A percentile compares a stretch with the other conserved stretches of the same genome.
These are phyloP conservation scores for Persicaria maculosa DNA, from an alignment of 148 eudicot genomes.

Conservation along the genomic window DNA sequence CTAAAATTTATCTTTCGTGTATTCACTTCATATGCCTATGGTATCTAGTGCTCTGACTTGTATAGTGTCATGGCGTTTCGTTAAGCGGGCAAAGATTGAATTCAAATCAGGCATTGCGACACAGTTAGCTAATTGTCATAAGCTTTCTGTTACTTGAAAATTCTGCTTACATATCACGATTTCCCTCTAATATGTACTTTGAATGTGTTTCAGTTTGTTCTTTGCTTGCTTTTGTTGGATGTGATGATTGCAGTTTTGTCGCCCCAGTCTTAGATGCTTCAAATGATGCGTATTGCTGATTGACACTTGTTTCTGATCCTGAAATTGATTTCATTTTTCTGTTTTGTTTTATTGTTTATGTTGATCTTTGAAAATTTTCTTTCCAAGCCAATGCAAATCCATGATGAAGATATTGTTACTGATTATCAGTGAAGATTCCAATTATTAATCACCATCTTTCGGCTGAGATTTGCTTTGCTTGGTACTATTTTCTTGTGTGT, in stretches of 20 bases:
- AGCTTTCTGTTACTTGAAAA: not conserved
- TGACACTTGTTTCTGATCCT: slow-evolving; percentile 17
- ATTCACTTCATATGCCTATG: not conserved
- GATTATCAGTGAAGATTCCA: slow-evolving; percentile 23
- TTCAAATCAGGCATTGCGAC: not conserved
- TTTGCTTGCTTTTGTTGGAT: not conserved
- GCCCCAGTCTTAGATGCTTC: slow-evolving; percentile 29
- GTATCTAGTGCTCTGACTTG: not conserved
- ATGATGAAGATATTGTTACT: slow-evolving; percentile 18
- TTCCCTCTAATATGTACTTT: too few relatives aligned
- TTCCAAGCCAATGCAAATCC: slow-evolving; percentile 12
- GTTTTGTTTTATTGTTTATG: too few relatives aligned
- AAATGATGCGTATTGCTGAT: slow-evolving; percentile 19
- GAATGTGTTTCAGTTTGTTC: too few relatives aligned
- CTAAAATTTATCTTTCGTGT: not conserved
- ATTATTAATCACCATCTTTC: slow-evolving; percentile 31
- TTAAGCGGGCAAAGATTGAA: slow-evolving; percentile 1
- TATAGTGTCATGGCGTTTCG: not conserved
- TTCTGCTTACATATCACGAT: not conserved
- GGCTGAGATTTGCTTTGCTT: slow-evolving; percentile 30
- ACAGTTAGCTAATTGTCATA: not conserved
- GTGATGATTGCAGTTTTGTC: slow-evolving; percentile 18
- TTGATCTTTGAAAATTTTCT: not conserved
- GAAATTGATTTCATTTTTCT: too few relatives aligned
- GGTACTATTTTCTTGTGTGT: not conserved